Evolutionary conservation across 129 eudicot species (phyloP).

Genomic region (Artemisia tridentata): DNA sequence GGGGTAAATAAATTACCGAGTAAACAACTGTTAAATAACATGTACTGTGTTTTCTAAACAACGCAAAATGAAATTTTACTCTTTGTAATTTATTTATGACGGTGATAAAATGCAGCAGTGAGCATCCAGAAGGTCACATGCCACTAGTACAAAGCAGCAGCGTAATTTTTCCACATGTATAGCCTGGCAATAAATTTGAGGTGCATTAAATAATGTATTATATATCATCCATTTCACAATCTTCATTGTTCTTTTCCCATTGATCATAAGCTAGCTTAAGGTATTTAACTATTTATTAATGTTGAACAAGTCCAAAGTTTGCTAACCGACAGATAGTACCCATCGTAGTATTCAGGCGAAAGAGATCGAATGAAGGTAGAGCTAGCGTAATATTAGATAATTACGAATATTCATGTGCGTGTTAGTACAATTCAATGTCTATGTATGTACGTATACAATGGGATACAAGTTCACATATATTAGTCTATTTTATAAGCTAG

Average conservation of each 20-base stretch:
- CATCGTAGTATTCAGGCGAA: too few species aligned
- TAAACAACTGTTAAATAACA: neutral
- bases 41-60: neutral
- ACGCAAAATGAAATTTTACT: neutral
- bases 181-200: conserved; percentile 8
- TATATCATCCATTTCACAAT: neutral
- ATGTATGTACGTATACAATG: too few species aligned
- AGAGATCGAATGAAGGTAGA: too few species aligned
- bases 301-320: neutral
- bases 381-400: too few species aligned
- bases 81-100: neutral
- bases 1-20: too few species aligned
- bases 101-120: conserved; percentile 1
- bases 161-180: conserved; percentile 1
- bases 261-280: neutral
- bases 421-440: too few species aligned
- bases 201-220: conserved; percentile 3
- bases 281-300: neutral
- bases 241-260: conserved; percentile 11
- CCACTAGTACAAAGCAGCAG: conserved; percentile 14
- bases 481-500: too few species aligned
- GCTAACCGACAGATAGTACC: neutral
- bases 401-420: too few species aligned
- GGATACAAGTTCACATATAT: too few species aligned
- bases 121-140: conserved; percentile 13